These are phyloP conservation scores for Oxyria digyna DNA, from an alignment of 148 eudicot genomes.

Conservation along the genomic window DNA sequence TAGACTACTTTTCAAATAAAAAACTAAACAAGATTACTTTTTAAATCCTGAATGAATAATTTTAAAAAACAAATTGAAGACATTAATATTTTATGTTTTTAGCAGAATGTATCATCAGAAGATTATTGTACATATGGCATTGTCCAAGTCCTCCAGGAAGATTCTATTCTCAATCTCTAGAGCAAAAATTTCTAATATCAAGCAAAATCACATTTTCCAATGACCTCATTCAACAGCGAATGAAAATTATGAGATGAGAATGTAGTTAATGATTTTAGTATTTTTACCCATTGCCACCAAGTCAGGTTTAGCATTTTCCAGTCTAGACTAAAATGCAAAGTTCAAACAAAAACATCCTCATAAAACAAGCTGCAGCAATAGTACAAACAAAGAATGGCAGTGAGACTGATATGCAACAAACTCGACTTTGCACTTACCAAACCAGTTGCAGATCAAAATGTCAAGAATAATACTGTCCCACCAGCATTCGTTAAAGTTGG, in stretches of 20 bases:
- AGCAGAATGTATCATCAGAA: neutral
- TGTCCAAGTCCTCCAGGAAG: neutral
- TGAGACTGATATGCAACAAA: neutral
- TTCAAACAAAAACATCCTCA: neutral
- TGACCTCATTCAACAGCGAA: neutral
- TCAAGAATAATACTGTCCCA: constrained; percentile 99
- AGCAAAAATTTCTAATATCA: neutral
- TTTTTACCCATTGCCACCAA: neutral
- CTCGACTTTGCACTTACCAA: constrained; percentile 42
- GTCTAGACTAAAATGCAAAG: neutral
- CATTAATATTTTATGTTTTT: neutral
- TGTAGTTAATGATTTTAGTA: neutral
- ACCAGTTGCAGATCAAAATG: constrained; percentile 95
- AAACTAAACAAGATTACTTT: too few species aligned
- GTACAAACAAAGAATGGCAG: neutral
- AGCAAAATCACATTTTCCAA: neutral
- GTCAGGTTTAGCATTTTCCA: neutral
- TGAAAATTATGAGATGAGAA: neutral
- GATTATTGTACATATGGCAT: neutral
- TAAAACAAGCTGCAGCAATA: neutral
- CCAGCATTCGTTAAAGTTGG: constrained; percentile 99
- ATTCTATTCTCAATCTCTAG: neutral
- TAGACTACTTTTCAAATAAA: neutral
- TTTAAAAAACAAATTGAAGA: neutral
- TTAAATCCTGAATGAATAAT: too few species aligned